phyloP scores from a whole-genome alignment of 768 basidiomycete genomes.

The Phallus indusiatus region DNA sequence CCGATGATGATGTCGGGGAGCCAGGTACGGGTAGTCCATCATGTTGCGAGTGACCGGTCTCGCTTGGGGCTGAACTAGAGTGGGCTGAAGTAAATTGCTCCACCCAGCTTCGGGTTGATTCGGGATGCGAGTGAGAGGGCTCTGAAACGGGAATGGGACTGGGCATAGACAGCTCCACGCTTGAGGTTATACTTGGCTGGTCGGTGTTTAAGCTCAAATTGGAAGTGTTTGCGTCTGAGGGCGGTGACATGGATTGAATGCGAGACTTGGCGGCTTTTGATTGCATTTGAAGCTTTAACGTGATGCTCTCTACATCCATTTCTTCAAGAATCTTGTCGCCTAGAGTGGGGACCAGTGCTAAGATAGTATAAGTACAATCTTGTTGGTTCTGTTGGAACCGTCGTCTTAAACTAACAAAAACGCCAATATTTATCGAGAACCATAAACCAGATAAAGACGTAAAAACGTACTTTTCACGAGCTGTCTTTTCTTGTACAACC shows the following conservation, averaged over 20 bases:
- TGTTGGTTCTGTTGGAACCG: constrained; percentile 72
- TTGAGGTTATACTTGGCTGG: constrained; percentile 26
- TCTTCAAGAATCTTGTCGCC: constrained; percentile 15
- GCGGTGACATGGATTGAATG: constrained; percentile 1
- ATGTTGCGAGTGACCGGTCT: neutral
- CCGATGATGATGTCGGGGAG: constrained; percentile 10
- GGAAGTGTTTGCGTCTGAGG: constrained; percentile 10
- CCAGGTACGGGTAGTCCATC: neutral
- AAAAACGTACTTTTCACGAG: constrained; percentile 54
- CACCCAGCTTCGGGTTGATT: constrained; percentile 35
- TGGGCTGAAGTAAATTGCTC: constrained; percentile 22
- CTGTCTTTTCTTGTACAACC: constrained; percentile 49
- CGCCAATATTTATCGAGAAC: neutral
- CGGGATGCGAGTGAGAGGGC: constrained; percentile 18
- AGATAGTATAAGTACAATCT: constrained; percentile 66
- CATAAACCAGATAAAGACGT: neutral
- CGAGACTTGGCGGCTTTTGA: constrained; percentile 27
- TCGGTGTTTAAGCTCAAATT: constrained; percentile 12
- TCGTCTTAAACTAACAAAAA: constrained; percentile 44
- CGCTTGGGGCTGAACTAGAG: neutral
- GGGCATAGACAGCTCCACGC: constrained; percentile 24
- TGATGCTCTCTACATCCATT: constrained; percentile 56
- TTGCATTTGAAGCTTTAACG: constrained; percentile 40
- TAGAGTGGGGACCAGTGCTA: constrained; percentile 34
- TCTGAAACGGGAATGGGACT: constrained; percentile 24